Conservation (phyloP, 1,139 yeast species). For the Scheffersomyces titani region DNA sequence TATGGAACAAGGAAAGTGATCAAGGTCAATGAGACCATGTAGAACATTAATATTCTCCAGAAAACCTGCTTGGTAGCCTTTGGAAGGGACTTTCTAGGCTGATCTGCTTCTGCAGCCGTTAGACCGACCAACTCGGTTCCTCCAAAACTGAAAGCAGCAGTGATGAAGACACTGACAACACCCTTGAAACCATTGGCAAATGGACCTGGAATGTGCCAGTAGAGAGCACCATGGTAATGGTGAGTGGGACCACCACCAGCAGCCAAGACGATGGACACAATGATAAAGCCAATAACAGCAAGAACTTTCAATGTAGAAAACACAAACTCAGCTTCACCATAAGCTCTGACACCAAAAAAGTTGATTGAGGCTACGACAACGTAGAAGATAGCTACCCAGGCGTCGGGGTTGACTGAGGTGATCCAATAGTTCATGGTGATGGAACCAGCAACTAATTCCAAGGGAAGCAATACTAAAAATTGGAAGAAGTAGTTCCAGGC, state of each 20-base stretch:
- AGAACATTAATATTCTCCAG: slow-evolving; percentile 37
- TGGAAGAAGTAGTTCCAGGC: slow-evolving; percentile 36
- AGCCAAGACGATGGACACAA: slow-evolving; percentile 30
- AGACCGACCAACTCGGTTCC: slow-evolving; percentile 49
- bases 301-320: slow-evolving; percentile 32
- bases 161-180: slow-evolving; percentile 50
- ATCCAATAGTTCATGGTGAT: slow-evolving; percentile 35
- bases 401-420: slow-evolving; percentile 29
- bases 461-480: slow-evolving; percentile 28
- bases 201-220: slow-evolving; percentile 35
- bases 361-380: slow-evolving; percentile 29
- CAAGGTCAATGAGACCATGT: slow-evolving; percentile 31
- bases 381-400: slow-evolving; percentile 33
- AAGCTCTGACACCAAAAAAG: slow-evolving; percentile 35
- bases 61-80: slow-evolving; percentile 41
- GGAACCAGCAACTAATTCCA: slow-evolving; percentile 35
- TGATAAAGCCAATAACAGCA: slow-evolving; percentile 34
- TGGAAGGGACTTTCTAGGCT: slow-evolving; percentile 41
- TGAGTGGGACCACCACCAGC: slow-evolving; percentile 37
- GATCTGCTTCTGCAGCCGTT: slow-evolving; percentile 44
- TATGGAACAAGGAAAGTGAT: slow-evolving; percentile 38
- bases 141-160: slow-evolving; percentile 59
- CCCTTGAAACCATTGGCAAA: slow-evolving; percentile 46
- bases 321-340: slow-evolving; percentile 37
- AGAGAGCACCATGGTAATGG: slow-evolving; percentile 22